These are phyloP conservation scores for Toxicodendron radicans DNA, from an alignment of 345 rosid species.

Conservation along the genomic window DNA sequence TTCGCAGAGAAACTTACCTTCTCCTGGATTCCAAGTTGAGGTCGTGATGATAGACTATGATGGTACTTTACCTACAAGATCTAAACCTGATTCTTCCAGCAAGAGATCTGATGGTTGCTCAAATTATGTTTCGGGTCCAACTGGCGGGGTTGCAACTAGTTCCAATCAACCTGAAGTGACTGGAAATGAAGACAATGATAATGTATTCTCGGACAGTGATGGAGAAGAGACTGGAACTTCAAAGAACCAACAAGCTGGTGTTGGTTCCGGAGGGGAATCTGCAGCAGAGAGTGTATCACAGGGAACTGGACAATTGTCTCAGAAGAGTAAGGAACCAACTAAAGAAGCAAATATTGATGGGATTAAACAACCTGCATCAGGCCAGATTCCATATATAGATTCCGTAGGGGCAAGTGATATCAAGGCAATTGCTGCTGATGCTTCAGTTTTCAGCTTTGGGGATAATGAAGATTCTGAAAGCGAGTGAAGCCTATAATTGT, in stretches of 20 bases:
- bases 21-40: conserved; percentile 89
- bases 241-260: conserved; percentile 25
- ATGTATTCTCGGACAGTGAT: conserved; percentile 83
- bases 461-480: conserved; percentile 86
- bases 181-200: conserved; percentile 49
- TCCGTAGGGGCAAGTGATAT: conserved; percentile 51
- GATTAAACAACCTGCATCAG: conserved; percentile 29
- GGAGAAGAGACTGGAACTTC: conserved; percentile 57
- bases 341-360: conserved; percentile 23
- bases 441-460: conserved; percentile 84
- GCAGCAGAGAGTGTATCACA: conserved; percentile 23
- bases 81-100: conserved; percentile 32
- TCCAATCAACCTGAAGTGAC: conserved; percentile 30
- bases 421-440: conserved; percentile 86
- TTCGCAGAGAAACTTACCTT: conserved; percentile 80
- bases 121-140: conserved; percentile 23
- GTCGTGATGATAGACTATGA: conserved; percentile 63
- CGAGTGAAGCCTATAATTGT: conserved; percentile 33
- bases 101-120: conserved; percentile 28
- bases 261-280: conserved; percentile 11
- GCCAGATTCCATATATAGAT: conserved; percentile 15
- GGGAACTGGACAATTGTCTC: conserved; percentile 28
- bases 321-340: conserved; percentile 14
- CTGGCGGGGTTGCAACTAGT: conserved; percentile 14
- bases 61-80: conserved; percentile 32